Conservation (phyloP, 176 grass and related monocot genomes). For the Hyparrhenia diplandra region DNA sequence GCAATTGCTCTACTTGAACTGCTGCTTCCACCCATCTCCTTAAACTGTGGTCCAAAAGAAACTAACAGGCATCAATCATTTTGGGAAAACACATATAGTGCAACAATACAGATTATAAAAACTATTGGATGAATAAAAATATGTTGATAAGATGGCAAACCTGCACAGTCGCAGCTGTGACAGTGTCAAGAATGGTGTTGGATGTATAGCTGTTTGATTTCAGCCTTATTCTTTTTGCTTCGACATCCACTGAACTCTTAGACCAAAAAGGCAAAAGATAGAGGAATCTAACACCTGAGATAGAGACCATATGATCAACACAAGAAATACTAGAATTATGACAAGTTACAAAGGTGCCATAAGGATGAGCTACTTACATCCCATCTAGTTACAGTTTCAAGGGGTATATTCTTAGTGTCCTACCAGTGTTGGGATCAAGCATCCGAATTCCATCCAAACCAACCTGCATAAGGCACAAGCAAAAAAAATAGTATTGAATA, state of each 20-base stretch:
- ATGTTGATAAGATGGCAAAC: slow-evolving; percentile 36
- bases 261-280: slow-evolving; percentile 98
- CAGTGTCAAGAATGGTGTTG: slow-evolving; percentile 86
- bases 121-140: background rate
- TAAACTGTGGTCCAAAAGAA: slow-evolving; percentile 52
- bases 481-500: background rate
- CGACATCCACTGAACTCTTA: slow-evolving; percentile 84
- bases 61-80: slow-evolving; percentile 9
- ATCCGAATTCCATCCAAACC: slow-evolving; percentile 99
- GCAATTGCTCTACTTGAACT: slow-evolving; percentile 47
- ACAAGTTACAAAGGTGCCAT: background rate
- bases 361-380: slow-evolving; percentile 57
- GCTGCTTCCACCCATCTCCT: slow-evolving; percentile 81
- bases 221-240: slow-evolving; percentile 86
- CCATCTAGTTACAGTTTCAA: slow-evolving; percentile 93
- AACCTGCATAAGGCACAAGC: slow-evolving; percentile 43
- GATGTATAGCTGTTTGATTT: slow-evolving; percentile 97
- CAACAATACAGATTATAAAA: slow-evolving; percentile 12
- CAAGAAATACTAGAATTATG: slow-evolving; percentile 6
- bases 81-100: background rate
- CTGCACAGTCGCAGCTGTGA: slow-evolving; percentile 93
- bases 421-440: slow-evolving; percentile 91
- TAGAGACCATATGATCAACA: slow-evolving; percentile 18
- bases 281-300: slow-evolving; percentile 82
- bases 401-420: slow-evolving; percentile 87